Conservation (phyloP, 1,284 basidiomycete species). For the Puccinia coronata region DNA sequence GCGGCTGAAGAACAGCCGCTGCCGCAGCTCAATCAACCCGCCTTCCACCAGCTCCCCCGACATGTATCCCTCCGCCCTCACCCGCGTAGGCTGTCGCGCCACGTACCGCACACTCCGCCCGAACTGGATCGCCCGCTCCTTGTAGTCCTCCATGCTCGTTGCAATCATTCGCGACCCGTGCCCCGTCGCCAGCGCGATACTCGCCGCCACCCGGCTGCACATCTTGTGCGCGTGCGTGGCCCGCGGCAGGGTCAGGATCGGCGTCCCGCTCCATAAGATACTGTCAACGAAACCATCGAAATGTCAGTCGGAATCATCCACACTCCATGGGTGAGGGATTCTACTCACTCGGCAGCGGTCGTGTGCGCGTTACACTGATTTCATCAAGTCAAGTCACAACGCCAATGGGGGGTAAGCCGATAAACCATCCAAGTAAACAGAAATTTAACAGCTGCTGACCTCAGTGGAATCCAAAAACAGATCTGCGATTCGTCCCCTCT, state of each 20-base stretch:
- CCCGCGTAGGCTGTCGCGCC: conserved; percentile 52
- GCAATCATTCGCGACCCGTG: conserved; percentile 66
- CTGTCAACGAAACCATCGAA: conserved; percentile 52
- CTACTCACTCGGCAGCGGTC: conserved; percentile 65
- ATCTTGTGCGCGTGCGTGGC: conserved; percentile 64
- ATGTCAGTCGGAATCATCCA: conserved; percentile 4
- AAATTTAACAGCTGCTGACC: conserved; percentile 56
- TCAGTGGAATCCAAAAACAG: conserved; percentile 69
- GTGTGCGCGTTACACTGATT: conserved; percentile 68
- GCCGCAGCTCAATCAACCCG: conserved; percentile 62
- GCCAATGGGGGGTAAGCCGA: neutral
- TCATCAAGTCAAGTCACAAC: neutral
- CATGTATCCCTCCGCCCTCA: conserved; percentile 53
- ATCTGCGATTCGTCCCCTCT: conserved; percentile 65
- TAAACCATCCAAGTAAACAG: neutral
- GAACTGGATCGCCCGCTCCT: conserved; percentile 64
- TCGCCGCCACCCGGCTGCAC: conserved; percentile 67
- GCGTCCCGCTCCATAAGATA: conserved; percentile 68
- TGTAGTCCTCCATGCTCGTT: conserved; percentile 63
- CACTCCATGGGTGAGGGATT: neutral
- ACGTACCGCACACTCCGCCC: conserved; percentile 61
- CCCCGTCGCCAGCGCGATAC: conserved; percentile 66
- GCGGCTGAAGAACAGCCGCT: conserved; percentile 63
- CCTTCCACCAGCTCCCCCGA: conserved; percentile 53
- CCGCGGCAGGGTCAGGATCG: conserved; percentile 66